Evolutionary conservation across 345 rosid species (phyloP).

Genomic region (Theobroma cacao): DNA sequence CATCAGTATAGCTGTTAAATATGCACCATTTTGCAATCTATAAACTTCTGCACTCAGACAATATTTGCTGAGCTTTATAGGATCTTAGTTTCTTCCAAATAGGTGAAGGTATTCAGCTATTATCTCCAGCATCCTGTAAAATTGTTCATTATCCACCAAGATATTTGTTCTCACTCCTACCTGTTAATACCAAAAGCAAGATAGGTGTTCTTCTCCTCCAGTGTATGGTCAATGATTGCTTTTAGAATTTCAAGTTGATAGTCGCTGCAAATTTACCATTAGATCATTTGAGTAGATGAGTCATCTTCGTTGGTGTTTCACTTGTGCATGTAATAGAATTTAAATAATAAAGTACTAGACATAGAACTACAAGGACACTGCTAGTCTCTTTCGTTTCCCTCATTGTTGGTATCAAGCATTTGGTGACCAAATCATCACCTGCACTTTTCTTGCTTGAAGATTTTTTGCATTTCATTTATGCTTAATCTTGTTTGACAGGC

Average conservation of each 20-base stretch:
- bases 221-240: neutral
- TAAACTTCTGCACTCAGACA: neutral
- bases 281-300: neutral
- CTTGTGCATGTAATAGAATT: neutral
- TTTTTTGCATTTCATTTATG: neutral
- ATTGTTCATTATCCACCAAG: neutral
- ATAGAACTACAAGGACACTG: neutral
- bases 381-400: neutral
- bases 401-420: neutral
- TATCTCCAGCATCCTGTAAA: neutral
- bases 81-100: conserved; percentile 1
- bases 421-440: neutral
- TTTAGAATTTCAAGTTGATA: neutral
- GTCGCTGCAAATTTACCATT: neutral
- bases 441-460: neutral
- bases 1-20: neutral
- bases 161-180: neutral
- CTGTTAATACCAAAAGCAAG: neutral
- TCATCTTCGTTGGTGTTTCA: neutral
- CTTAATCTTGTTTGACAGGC: conserved; percentile 41
- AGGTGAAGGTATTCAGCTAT: neutral
- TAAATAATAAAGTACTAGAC: neutral
- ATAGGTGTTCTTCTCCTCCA: neutral
- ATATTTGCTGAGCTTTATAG: neutral
- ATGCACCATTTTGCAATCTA: neutral